A percentile compares a stretch with the other conserved stretches of the same genome.
These are phyloP conservation scores for Trichoderma guizhouense DNA, from an alignment of 2,329 filamentous ascomycete species.

Conservation along the genomic window DNA sequence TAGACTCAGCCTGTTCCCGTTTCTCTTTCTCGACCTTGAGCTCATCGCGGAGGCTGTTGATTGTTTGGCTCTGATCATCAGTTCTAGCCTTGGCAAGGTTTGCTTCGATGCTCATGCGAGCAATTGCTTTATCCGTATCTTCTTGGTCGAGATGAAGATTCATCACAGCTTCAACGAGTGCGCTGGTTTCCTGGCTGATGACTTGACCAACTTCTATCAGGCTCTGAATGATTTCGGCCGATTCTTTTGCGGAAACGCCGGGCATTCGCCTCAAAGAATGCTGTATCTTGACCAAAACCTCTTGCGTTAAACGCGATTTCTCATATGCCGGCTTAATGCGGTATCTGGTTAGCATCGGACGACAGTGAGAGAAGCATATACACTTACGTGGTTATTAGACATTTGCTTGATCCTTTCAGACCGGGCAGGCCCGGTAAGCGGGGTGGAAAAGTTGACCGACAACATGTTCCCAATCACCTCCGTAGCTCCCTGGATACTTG, in stretches of 20 bases:
- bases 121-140: constrained; percentile 38
- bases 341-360: background rate
- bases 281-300: constrained; percentile 37
- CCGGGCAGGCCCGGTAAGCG: constrained; percentile 36
- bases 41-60: constrained; percentile 33
- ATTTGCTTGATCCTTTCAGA: constrained; percentile 38
- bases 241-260: constrained; percentile 35
- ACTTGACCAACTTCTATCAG: constrained; percentile 38
- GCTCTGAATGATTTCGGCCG: constrained; percentile 33
- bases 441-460: constrained; percentile 39
- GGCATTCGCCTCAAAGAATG: constrained; percentile 40
- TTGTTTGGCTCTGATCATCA: constrained; percentile 33
- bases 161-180: constrained; percentile 38
- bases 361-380: background rate
- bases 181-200: constrained; percentile 38
- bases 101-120: constrained; percentile 38
- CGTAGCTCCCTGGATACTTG: background rate
- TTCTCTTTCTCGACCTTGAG: constrained; percentile 33
- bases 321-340: constrained; percentile 34
- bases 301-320: constrained; percentile 33
- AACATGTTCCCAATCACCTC: constrained; percentile 28
- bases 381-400: constrained; percentile 38
- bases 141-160: constrained; percentile 38
- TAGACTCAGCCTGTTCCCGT: constrained; percentile 28
- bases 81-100: constrained; percentile 35